Evolutionary conservation across 2,329 filamentous ascomycete genomes (phyloP), one percentile per base, ranked within the genome.

Genomic region (Claviceps maximensis): DNA sequence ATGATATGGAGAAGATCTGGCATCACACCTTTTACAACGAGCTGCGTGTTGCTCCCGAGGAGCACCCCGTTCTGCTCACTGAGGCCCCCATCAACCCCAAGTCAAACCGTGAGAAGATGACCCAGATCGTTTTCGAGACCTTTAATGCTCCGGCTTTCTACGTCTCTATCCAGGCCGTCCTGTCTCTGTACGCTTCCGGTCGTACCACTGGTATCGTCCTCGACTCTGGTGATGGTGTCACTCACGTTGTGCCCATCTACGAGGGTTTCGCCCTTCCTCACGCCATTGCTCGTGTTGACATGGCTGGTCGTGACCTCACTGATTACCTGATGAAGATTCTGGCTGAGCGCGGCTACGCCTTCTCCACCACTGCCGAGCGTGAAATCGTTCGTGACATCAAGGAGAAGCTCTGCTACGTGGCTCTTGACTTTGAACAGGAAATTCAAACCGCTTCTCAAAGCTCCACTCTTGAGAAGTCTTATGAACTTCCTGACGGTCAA

Each of bases 11-110:
- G 83, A 97, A 97, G 86, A 97, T 98, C 68, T 98, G 93, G 93
- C 93, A 98, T 77, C 93, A 98, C 88, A 97, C 93, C 72, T 98
- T 98, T 84, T 98, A 97, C 88, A 98, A 98, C 80, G 93, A 98
- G 83, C 83, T 98, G 71, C 91, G 93, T 91, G 93, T 98, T 62
- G 93, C 93, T 67, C 93, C 93, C 67, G 93, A 98, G 83, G 93
- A 98, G 86, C 93, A 98, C 84, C 93, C 93, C 67, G 90, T 97
- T 72, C 84, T 98, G 71, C 83, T 98, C 74, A 98, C 93, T 66
- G 93, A 98, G 82, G 93, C 93, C 67, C 93, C 93, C 65, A 97
- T 98, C 86, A 98, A 98, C 86, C 93, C 93, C 75, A 97, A 97
- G 84, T 95, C 88, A 80, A 98, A 98, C 84, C 88, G 93, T 85